Base-by-base conservation (phyloP, 441 rosid species). In the Macaranga tanarius region DNA sequence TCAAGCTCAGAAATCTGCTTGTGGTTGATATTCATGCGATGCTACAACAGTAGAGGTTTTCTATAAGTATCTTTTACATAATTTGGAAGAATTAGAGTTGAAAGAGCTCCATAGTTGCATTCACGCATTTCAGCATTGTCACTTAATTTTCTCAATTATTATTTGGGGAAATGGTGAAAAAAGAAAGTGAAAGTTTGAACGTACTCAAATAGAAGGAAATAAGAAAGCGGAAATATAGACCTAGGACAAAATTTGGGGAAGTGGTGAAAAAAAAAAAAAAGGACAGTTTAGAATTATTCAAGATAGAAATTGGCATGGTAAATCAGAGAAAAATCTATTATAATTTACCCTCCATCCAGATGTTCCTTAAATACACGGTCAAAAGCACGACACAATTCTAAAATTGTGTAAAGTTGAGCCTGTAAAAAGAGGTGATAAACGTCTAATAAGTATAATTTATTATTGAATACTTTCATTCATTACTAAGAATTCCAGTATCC, bases 341-440 rank as follows among this genome's bases (percentile, higher is more conserved):
- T 67, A 47, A 78, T 59, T 83, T 87, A 96, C 98, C 98, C 98
- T 86, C 97, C 99, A 83, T 96, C 98, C 82, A 96, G 87, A 77
- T 96, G 99, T 78, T 96, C 97, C 87, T 89, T 96, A 83, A 93
- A 96, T 57, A 95, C 89, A 73, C 98, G 98, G 73, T 95, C 99
- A 87, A 95, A 95, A 56, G 99, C 99, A 74, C 97, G 92, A 55
- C 98, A 95, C 58, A 95, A 80, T 83, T 92, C 97, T 82, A 95
- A 86, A 80, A 95, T 93, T 50, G 96, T 95, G 81, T 95, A 95
- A 60, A 95, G 85, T 78, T 92, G 97, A 73, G 98, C 99, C 99
- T 95, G 86, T 34, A 76, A 75, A 16, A 26, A 58, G 15, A 80
- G 65, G 67, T 38, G 65, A 76, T 54, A 75, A 54, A 57, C 13